These are phyloP conservation scores for Colletotrichum abscissum DNA, from an alignment of 2,329 filamentous ascomycete genomes.

Conservation along the genomic window DNA sequence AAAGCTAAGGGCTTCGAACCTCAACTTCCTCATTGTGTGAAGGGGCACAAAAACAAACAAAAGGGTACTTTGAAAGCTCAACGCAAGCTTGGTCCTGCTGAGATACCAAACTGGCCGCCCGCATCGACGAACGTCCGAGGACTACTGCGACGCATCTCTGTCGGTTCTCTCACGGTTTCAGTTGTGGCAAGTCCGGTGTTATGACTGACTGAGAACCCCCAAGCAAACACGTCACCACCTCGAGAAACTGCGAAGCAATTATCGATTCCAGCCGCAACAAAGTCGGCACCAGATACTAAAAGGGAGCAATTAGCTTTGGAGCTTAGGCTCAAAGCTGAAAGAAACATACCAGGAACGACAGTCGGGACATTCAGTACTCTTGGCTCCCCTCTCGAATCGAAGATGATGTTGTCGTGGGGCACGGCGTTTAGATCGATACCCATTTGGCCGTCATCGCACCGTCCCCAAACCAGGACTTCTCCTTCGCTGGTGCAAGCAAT, in stretches of 20 bases:
- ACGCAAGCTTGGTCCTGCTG: conserved; percentile 1
- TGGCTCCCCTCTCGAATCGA: conserved; percentile 70
- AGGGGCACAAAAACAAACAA: neutral
- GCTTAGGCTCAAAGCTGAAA: rapidly evolving
- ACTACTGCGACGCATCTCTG: conserved; percentile 40
- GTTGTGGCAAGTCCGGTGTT: conserved; percentile 43
- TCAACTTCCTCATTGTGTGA: conserved; percentile 58
- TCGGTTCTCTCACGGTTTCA: conserved; percentile 74
- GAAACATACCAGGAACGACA: conserved; percentile 39
- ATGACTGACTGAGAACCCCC: conserved; percentile 25
- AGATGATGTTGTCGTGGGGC: conserved; percentile 64
- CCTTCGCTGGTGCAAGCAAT: conserved; percentile 55
- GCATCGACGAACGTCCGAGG: conserved; percentile 15
- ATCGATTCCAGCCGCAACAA: conserved; percentile 48
- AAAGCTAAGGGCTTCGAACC: conserved; percentile 52
- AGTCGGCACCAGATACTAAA: conserved; percentile 29
- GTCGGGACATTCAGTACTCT: conserved; percentile 68
- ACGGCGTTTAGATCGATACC: conserved; percentile 67
- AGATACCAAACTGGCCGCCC: conserved; percentile 29
- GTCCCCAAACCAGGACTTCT: conserved; percentile 57
- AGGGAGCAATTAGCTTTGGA: neutral
- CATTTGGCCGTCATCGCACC: conserved; percentile 62
- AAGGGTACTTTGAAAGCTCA: neutral
- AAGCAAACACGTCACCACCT: conserved; percentile 14
- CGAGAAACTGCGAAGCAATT: conserved; percentile 20